These are phyloP conservation scores for Auriscalpium vulgare DNA, from an alignment of 768 basidiomycete species.

Conservation along the genomic window DNA sequence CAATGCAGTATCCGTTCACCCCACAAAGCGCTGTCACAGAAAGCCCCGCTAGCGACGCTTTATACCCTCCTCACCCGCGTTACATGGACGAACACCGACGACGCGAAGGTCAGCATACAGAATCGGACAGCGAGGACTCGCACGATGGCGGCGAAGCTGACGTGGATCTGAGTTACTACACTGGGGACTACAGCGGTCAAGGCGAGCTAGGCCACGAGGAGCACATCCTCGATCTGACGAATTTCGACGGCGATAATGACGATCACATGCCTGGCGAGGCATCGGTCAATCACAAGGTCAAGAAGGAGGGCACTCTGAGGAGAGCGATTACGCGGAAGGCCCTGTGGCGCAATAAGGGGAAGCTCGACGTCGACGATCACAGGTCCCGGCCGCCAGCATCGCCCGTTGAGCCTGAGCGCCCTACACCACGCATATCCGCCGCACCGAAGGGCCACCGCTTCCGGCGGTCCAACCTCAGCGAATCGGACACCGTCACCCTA, in stretches of 20 bases:
- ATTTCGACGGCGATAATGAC: constrained; percentile 73
- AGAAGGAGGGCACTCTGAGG: constrained; percentile 54
- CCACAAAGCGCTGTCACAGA: background rate
- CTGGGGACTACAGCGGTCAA: constrained; percentile 27
- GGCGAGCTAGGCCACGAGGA: constrained; percentile 35
- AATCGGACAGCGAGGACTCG: constrained; percentile 23
- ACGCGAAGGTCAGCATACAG: constrained; percentile 17
- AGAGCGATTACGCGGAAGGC: constrained; percentile 36
- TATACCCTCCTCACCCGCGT: background rate
- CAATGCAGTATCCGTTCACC: constrained; percentile 1
- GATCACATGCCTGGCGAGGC: constrained; percentile 48
- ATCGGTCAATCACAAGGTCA: constrained; percentile 41
- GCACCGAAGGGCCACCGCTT: background rate
- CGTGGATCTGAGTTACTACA: constrained; percentile 37
- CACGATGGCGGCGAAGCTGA: constrained; percentile 18
- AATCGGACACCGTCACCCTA: background rate
- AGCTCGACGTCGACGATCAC: background rate
- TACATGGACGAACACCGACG: constrained; percentile 4
- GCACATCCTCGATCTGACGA: constrained; percentile 58
- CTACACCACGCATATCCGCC: background rate
- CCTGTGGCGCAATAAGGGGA: constrained; percentile 9
- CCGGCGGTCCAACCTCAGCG: background rate
- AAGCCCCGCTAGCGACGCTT: background rate
- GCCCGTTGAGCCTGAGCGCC: background rate
- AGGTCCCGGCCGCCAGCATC: background rate